Base-by-base conservation (phyloP, 179 eudicot species). In the Beta macrorhiza region DNA sequence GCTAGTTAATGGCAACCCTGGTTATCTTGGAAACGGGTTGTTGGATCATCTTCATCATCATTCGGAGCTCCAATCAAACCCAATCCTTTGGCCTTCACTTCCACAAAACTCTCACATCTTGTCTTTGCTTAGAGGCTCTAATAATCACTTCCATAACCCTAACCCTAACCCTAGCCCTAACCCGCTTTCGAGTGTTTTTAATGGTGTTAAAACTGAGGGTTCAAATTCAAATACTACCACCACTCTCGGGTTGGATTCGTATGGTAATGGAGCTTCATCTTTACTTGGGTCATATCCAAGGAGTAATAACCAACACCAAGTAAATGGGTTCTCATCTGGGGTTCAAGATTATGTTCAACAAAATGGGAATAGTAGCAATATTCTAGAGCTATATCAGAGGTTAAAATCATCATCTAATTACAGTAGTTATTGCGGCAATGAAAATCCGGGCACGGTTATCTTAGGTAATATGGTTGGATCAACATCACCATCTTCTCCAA, bases 371-470 rank as follows among this genome's bases (percentile, higher is more conserved):
- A 61, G 11, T 13, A 73, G 76, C 59, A 84, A 84, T 7, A 77
- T 82, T 37, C 84, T 89, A 49, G 92, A 92, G 42, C 85, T 91
- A 32, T 91, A 89, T 80, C 93, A 91, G 62, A 84, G 91, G 89
- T 62, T 92, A 16, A 90, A 89, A 82, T 79, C 94, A 72, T 82
- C 91, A 51, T 63, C 81, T 7, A 78, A 76, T 71, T 71, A 76
- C 6, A 79, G 82, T 69, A 83, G 83, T 62, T 83, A 87, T 44
- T 78, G 81, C 7, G 85, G 86, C 56, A 84, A 86, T 52, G 87
- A 85, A 29, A 82, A 81, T 56, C 67, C 32, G n/a, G 80, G 87
- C 7, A 45, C 79, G 10, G 57, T 74, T 9, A 78, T 74, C 0
- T 55, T 82, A 61, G 84, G 87, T 11, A 82, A 79, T 55, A 77